Conservation (phyloP, 805 yeast genomes). For the Vanderwaltozyma verrucispora region DNA sequence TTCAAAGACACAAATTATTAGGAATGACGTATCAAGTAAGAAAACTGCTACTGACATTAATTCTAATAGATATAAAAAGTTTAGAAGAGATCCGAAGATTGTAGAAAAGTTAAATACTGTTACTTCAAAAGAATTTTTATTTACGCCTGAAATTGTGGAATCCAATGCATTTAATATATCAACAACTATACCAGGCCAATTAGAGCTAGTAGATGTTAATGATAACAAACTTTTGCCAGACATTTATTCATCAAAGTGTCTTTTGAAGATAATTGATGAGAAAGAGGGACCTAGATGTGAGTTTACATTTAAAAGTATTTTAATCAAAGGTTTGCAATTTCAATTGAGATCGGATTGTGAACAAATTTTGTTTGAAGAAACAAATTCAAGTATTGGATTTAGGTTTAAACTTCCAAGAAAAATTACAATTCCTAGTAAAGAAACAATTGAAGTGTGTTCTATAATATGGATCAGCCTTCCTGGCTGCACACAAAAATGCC, state of each 20-base stretch:
- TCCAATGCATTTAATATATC: background rate
- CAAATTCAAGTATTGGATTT: conserved; percentile 10
- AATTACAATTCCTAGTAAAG: conserved; percentile 4
- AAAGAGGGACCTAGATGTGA: conserved; percentile 7
- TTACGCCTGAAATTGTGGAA: background rate
- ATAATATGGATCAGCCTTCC: background rate
- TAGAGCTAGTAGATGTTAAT: background rate
- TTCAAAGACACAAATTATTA: background rate
- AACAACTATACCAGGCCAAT: background rate
- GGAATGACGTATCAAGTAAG: no score
- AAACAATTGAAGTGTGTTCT: background rate
- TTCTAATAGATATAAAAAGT: conserved; percentile 10
- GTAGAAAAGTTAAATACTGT: conserved; percentile 10
- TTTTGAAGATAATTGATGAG: conserved; percentile 8
- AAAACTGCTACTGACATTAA: background rate
- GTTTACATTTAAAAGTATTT: conserved; percentile 8
- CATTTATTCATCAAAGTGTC: background rate
- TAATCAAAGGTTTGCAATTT: conserved; percentile 9
- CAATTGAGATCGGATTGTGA: conserved; percentile 15
- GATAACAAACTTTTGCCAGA: background rate
- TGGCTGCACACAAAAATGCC: background rate
- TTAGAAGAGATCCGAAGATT: conserved; percentile 12
- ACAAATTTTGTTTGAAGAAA: conserved; percentile 9
- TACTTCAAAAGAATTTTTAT: conserved; percentile 10
- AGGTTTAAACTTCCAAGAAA: conserved; percentile 7